Evolutionary conservation across 1,139 yeast genomes (phyloP).

Genomic region (Blastobotrys illinoisensis): DNA sequence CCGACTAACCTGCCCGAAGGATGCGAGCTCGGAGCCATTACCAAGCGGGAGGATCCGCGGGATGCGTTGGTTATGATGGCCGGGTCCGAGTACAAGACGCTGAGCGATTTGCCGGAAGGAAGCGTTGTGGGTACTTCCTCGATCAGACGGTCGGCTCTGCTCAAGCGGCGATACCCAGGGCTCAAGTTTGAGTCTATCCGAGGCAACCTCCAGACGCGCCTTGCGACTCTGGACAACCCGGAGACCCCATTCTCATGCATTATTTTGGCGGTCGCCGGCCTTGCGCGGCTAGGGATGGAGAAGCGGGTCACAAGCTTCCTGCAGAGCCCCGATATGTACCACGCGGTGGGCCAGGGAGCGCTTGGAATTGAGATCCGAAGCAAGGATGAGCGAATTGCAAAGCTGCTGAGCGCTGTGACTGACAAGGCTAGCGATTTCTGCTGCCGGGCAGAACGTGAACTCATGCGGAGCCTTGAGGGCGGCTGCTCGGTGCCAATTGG

Average conservation of each 20-base stretch:
- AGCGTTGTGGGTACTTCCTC: slow-evolving; percentile 92
- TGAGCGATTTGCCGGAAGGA: slow-evolving; percentile 76
- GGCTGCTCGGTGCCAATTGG: slow-evolving; percentile 99
- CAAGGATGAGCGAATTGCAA: slow-evolving; percentile 53
- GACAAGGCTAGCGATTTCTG: slow-evolving; percentile 64
- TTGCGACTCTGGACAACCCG: slow-evolving; percentile 68
- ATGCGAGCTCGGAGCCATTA: slow-evolving; percentile 82
- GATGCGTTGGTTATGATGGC: slow-evolving; percentile 85
- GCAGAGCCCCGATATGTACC: slow-evolving; percentile 81
- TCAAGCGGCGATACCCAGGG: slow-evolving; percentile 52
- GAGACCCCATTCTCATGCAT: slow-evolving; percentile 68
- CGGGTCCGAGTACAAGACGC: slow-evolving; percentile 54
- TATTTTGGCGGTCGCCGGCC: slow-evolving; percentile 88
- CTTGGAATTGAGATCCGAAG: slow-evolving; percentile 83
- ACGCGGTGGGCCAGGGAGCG: slow-evolving; percentile 98
- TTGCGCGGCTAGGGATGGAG: slow-evolving; percentile 64
- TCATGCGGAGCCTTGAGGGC: slow-evolving; percentile 87
- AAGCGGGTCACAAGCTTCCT: slow-evolving; percentile 60
- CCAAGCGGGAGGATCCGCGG: slow-evolving; percentile 83
- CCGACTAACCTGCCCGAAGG: slow-evolving; percentile 90
- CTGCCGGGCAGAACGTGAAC: slow-evolving; percentile 85
- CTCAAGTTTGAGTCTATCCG: slow-evolving; percentile 71
- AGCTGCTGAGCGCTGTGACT: slow-evolving; percentile 58
- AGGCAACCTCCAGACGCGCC: slow-evolving; percentile 82
- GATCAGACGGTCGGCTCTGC: slow-evolving; percentile 82